Conservation (phyloP, 2,329 filamentous ascomycete species). For the Microsporum canis region DNA sequence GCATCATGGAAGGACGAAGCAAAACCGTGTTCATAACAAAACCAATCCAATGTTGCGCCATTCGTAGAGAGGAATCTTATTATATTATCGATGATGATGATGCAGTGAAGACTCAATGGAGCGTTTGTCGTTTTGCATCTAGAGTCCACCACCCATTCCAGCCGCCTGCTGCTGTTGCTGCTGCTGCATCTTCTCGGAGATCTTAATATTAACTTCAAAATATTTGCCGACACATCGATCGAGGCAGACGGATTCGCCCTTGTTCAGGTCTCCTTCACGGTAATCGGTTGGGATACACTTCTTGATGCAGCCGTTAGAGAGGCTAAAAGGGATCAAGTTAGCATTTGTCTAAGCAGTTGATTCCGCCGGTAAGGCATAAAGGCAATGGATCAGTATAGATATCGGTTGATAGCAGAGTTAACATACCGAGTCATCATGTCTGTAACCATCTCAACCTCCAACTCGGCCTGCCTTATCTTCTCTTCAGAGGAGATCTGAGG, state of each 20-base stretch:
- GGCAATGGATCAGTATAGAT: not conserved
- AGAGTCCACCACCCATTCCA: not conserved
- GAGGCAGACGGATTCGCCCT: conserved; percentile 95
- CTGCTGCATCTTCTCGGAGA: conserved; percentile 93
- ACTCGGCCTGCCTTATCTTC: conserved; percentile 93
- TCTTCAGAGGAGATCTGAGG: conserved; percentile 88
- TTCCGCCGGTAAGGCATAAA: not conserved
- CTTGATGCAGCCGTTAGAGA: conserved; percentile 76
- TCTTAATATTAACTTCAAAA: conserved; percentile 97
- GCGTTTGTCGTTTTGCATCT: not conserved
- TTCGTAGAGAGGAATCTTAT: not conserved
- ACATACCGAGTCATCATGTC: conserved; percentile 95
- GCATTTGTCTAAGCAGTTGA: not conserved
- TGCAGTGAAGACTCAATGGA: not conserved
- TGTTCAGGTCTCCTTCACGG: conserved; percentile 93
- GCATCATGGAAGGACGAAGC: not conserved
- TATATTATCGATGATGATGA: not conserved
- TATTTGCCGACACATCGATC: conserved; percentile 97
- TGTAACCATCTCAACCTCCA: conserved; percentile 93
- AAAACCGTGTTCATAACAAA: not conserved
- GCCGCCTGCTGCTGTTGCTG: conserved; percentile 38
- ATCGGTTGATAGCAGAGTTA: too few species aligned
- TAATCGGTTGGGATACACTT: conserved; percentile 92
- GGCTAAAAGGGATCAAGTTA: conserved; percentile 35
- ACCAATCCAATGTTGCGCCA: not conserved